Evolutionary conservation across 2,329 filamentous ascomycete genomes (phyloP), one percentile per base, ranked within the genome.

Genomic region (Colletotrichum echinochloae): DNA sequence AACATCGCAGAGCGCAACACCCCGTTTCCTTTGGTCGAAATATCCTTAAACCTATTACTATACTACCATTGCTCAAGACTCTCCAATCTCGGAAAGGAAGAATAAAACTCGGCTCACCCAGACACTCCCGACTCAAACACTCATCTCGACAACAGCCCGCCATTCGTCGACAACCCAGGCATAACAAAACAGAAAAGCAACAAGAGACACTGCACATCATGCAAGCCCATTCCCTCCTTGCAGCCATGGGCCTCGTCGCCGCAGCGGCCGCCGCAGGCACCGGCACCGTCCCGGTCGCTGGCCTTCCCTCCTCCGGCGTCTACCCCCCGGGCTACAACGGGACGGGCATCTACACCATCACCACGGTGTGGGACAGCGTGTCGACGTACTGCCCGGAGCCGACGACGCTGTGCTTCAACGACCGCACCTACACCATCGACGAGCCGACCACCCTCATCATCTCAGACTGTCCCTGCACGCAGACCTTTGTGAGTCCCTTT

Each of bases 391-490:
- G 84, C 79, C 77, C 81, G 7, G 76, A 83, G 78, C 83, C 87
- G 46, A 88, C 87, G 41, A 68, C 65, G 44, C 52, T 69, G 51
- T 60, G 44, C 64, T 68, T 33, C 60, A 71, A 68, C 67, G 83
- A 80, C 76, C 83, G 85, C 78, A 81, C 81, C 59, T 90, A 87
- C 82, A 84, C 85, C 57, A 83, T 89, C 74, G 86, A 84, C 62
- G 81, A 84, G 77, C 83, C 88, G 71, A 80, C 87, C 74, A 86
- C 85, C 65, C 79, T 89, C 73, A 89, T 86, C 75, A 84, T 91
- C 66, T 83, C 82, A 46, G 81, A 87, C 77, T 88, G 86, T 79
- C 85, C 85, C 68, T 88, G 86, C 82, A 87, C 85, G 54, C 48
- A 65, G 60, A 46, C 60, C 16, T 71, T 56, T 28, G 71, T 73